Evolutionary conservation across 768 basidiomycete genomes (phyloP), one percentile per base, ranked within the genome.

Genomic region (Boletellus ananiceps): DNA sequence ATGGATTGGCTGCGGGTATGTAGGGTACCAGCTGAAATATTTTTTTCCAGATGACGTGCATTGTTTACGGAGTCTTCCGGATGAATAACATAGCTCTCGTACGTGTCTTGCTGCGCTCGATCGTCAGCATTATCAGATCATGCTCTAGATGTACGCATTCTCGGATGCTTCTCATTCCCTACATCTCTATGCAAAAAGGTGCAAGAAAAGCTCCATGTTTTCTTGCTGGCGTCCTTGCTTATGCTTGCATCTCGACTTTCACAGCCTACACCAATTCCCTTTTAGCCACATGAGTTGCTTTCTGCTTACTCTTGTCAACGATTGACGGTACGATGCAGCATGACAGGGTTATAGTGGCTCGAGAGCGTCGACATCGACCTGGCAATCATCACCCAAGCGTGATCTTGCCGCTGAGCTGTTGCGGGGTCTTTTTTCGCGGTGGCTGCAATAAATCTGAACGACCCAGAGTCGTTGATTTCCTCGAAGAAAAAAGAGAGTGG

Each of bases 211-310:
- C 14, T 11, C 16, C n/a, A 2, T 23, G 3, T 29, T 29, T 3
- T 29, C 27, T 6, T 29, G 3, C 4, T 8, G 27, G 27, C 9
- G 4, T 29, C 27, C 29, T 21, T 38, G 29, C n/a, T n/a, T 5
- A 32, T 23, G 21, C 19, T 23, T 23, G 23, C 2, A 5, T 23
- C 23, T 15, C 21, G 15, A 4, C 19, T 44, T 44, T 36, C 34
- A 23, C 27, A 51, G 50, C 40, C 9, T 51, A 51, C 23, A 41
- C 33, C 34, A 37, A 51, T 13, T n/a, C 27, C 2, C 25, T 47
- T 23, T 47, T 51, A 14, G 44, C 39, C 8, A 50, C 44, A 44
- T 46, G 39, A 40, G 50, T 21, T 14, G 13, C n/a, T n/a, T n/a
- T n/a, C n/a, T n/a, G n/a, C n/a, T n/a, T n/a, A n/a, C n/a, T n/a